A percentile compares a stretch with the other conserved stretches of the same genome.
Conservation (phyloP, 1,284 basidiomycete genomes). For the Sanghuangporus weigelae region DNA sequence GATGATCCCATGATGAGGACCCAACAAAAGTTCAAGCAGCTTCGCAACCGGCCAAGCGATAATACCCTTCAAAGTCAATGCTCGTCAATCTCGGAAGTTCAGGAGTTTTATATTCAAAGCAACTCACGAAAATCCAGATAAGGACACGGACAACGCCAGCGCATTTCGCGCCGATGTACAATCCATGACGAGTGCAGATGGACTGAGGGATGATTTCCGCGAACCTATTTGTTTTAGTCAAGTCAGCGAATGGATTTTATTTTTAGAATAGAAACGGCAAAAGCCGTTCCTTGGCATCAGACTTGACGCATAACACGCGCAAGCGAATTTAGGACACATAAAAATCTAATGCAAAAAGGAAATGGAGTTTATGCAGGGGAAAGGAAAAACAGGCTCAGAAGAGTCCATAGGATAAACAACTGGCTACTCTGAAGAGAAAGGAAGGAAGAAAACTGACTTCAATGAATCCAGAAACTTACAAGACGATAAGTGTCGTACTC, state of each 20-base stretch:
- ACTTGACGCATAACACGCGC: background rate
- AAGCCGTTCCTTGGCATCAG: background rate
- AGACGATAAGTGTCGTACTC: constrained; percentile 82
- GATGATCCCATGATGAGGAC: constrained; percentile 58
- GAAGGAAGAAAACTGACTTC: background rate
- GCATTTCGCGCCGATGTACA: constrained; percentile 89
- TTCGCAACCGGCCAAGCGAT: constrained; percentile 81
- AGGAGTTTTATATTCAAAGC: background rate
- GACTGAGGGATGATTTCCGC: constrained; percentile 90
- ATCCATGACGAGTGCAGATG: constrained; percentile 87
- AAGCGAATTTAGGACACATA: background rate
- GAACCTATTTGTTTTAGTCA: constrained; percentile 46
- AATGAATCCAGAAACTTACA: constrained; percentile 44
- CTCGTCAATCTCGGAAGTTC: background rate
- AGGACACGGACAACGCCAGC: constrained; percentile 70
- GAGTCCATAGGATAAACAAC: background rate
- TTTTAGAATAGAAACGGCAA: background rate
- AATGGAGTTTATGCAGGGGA: background rate
- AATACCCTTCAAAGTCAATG: constrained; percentile 43
- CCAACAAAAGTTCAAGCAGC: constrained; percentile 58
- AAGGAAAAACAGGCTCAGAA: background rate
- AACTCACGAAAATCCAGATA: constrained; percentile 61
- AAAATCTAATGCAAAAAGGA: background rate
- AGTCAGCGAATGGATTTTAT: background rate
- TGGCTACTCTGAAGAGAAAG: background rate